phyloP scores from a whole-genome alignment of 2,329 filamentous ascomycete species.

The Trichophyton mentagrophytes region DNA sequence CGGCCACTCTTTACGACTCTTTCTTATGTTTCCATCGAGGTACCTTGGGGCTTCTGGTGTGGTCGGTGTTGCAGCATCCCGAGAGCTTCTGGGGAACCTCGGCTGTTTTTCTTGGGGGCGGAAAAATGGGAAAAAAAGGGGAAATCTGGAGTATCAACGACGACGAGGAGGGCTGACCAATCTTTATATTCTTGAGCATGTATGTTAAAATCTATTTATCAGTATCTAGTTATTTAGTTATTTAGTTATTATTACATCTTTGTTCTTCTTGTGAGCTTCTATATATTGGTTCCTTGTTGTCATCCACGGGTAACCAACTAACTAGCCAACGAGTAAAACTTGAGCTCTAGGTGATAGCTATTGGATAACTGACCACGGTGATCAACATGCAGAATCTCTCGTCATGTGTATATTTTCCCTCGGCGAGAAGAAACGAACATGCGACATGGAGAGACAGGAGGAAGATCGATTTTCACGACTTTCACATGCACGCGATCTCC shows the following conservation, averaged over 20 bases:
- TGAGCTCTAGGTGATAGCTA: too few species aligned
- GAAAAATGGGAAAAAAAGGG: neutral
- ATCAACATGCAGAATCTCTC: too few species aligned
- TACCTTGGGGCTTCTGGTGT: neutral
- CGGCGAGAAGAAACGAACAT: neutral
- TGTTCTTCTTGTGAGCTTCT: too few species aligned
- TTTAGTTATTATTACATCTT: too few species aligned
- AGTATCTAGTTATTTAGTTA: too few species aligned
- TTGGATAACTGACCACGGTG: too few species aligned
- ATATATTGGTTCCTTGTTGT: too few species aligned
- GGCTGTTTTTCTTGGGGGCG: neutral
- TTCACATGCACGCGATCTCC: conserved; percentile 21
- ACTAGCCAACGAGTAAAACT: too few species aligned
- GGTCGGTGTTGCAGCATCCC: neutral
- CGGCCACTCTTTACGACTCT: neutral
- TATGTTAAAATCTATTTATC: too few species aligned
- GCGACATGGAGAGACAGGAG: too few species aligned
- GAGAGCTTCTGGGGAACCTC: neutral
- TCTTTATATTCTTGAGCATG: neutral
- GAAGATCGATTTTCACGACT: conserved; percentile 15
- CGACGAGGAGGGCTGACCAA: neutral
- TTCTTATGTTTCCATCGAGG: neutral
- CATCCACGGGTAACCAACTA: too few species aligned
- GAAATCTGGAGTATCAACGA: neutral
- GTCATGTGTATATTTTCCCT: neutral